These are phyloP conservation scores for Echinochloa phyllopogon DNA, from an alignment of 176 grass and related monocot genomes.

Conservation along the genomic window DNA sequence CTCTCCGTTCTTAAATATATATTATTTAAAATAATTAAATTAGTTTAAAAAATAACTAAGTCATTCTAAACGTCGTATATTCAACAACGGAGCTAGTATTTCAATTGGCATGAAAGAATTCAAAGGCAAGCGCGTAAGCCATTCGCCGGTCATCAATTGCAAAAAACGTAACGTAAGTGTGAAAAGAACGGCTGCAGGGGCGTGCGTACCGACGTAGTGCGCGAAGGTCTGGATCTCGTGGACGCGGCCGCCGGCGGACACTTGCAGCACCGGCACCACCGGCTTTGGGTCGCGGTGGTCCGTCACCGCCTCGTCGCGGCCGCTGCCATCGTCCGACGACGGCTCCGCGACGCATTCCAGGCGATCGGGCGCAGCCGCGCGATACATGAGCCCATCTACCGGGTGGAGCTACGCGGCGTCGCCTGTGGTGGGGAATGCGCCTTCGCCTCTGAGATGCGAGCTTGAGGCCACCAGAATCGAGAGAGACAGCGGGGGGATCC, in stretches of 20 bases:
- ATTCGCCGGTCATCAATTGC: too few relatives aligned
- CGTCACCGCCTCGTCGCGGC: not conserved
- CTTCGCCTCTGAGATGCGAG: not conserved
- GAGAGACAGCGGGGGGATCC: constrained; percentile 18
- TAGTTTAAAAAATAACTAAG: too few relatives aligned
- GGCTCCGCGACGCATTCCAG: not conserved
- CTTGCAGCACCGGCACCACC: constrained; percentile 58
- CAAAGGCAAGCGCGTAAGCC: too few relatives aligned
- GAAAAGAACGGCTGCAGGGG: not conserved
- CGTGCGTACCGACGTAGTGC: constrained; percentile 76
- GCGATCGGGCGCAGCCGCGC: not conserved
- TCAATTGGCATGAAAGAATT: too few relatives aligned
- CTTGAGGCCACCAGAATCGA: constrained; percentile 45
- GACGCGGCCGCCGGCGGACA: constrained; percentile 50
- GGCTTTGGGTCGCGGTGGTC: not conserved
- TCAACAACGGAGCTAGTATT: too few relatives aligned
- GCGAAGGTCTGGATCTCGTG: constrained; percentile 80
- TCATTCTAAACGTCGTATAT: too few relatives aligned
- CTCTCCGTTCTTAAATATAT: too few relatives aligned
- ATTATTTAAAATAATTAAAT: too few relatives aligned
- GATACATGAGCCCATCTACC: constrained; percentile 12
- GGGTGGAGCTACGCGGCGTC: not conserved
- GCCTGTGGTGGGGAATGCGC: not conserved
- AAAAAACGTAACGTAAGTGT: too few relatives aligned
- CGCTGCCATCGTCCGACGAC: not conserved